These are phyloP conservation scores for Sugiyamaella valdiviana DNA, from an alignment of 805 yeast genomes.

Conservation along the genomic window DNA sequence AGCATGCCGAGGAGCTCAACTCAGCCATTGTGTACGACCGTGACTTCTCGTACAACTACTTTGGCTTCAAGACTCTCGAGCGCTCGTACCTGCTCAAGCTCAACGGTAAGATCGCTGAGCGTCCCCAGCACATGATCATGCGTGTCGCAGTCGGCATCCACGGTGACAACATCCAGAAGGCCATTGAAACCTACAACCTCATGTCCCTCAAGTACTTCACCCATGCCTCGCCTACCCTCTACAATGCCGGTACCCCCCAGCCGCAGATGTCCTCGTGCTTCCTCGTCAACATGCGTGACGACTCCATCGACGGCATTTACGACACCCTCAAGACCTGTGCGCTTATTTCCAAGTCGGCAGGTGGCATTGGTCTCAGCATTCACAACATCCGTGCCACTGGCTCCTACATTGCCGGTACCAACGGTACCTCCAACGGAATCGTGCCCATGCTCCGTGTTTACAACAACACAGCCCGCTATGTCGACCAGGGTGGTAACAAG, in stretches of 20 bases:
- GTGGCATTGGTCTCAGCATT: conserved; percentile 89
- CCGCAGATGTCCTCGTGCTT: conserved; percentile 90
- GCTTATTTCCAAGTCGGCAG: conserved; percentile 86
- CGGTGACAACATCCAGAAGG: conserved; percentile 56
- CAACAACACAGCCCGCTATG: conserved; percentile 93
- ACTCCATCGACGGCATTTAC: conserved; percentile 92
- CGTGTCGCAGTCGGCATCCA: conserved; percentile 92
- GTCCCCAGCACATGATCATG: conserved; percentile 86
- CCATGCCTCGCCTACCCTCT: conserved; percentile 93
- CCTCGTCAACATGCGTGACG: conserved; percentile 84
- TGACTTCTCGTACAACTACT: conserved; percentile 72
- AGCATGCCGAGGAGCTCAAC: conserved; percentile 61
- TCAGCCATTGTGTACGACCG: conserved; percentile 69
- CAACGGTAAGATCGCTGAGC: conserved; percentile 67
- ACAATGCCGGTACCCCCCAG: conserved; percentile 84
- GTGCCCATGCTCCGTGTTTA: conserved; percentile 95
- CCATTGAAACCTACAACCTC: conserved; percentile 72
- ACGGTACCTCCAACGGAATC: conserved; percentile 87
- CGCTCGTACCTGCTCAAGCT: conserved; percentile 72
- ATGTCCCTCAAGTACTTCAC: conserved; percentile 86
- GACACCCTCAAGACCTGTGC: conserved; percentile 86
- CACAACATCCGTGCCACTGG: conserved; percentile 85
- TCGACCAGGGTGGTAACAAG: conserved; percentile 97
- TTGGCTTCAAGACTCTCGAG: conserved; percentile 88
- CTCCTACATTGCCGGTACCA: conserved; percentile 82